Conservation (phyloP, 108 stramenopile genomes). For the Cyclostephanos tholiformis region DNA sequence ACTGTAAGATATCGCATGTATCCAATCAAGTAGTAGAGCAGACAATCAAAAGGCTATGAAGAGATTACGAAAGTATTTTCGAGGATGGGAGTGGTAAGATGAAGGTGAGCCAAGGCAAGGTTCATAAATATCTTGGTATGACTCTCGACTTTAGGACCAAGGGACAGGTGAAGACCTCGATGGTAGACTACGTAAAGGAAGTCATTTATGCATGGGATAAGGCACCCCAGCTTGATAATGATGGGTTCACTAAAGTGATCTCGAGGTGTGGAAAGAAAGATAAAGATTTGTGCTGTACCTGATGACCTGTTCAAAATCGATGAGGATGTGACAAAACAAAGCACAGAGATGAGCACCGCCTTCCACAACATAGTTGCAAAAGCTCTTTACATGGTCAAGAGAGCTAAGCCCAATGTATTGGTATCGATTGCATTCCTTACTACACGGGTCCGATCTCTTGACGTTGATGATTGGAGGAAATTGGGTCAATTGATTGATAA, state of each 20-base stretch:
- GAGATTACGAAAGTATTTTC: no score
- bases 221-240: no score
- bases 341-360: no score
- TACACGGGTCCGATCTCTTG: background rate
- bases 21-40: no score
- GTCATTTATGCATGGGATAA: no score
- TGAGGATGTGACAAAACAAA: background rate
- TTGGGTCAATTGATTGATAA: background rate
- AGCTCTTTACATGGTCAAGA: background rate
- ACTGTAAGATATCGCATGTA: no score
- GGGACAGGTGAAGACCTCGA: no score
- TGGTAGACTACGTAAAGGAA: no score
- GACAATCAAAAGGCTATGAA: no score
- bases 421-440: background rate
- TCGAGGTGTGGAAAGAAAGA: no score
- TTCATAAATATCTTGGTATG: conserved; percentile 57
- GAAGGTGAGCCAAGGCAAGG: conserved; percentile 41
- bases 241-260: no score
- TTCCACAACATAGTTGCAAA: background rate
- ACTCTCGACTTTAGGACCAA: conserved; percentile 17
- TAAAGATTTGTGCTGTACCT: conserved; percentile 5
- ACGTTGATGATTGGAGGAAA: background rate
- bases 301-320: background rate
- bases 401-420: background rate
- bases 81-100: no score